Evolutionary conservation across 2,329 filamentous ascomycete genomes (phyloP), one percentile per base, ranked within the genome.

Genomic region (Aspergillus sojae): DNA sequence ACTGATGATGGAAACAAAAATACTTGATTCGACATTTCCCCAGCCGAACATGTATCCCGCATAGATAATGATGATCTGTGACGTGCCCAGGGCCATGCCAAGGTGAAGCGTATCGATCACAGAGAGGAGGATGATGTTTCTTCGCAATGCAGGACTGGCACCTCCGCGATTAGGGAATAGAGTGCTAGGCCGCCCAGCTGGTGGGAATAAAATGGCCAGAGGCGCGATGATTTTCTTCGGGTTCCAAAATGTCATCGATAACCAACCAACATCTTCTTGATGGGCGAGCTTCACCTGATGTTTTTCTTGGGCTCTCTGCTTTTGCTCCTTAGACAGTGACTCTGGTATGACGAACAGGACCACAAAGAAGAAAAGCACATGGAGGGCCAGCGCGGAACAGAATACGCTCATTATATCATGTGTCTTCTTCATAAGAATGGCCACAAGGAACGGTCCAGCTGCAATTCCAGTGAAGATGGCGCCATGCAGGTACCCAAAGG

Each of bases 381-480:
- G 92, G 63, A 91, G 90, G 3, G 79, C 88, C 14, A 97, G 78
- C 0, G 90, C 88, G 45, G 93, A 82, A 75, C 96, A 97, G 76
- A 99, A 98, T 54, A 96, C 86, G n/a, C 88, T 86, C 7, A 97
- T 76, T 19, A 96, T 83, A 50, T 86, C 87, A 9, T 91, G 91
- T 0, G 91, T 94, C 76, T 84, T 85, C 71, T 91, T 87, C 71
- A 97, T 90, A 50, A 97, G 82, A 69, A 91, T 90, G 2, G 91
- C 94, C 0, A 93, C 90, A 26, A 96, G 73, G 3, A 96, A 84
- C 9, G 95, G 95, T 0, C 95, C 95, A 36, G 94, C 79, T 0
- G 95, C 94, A 53, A 98, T 87, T n/a, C 95, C 95, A 1, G 86
- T 85, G 77, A 97, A 98, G 10, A 99, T 83, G 69, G 90, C 93